phyloP scores from a whole-genome alignment of 2,329 filamentous ascomycete species.

The Alternaria sp. region DNA sequence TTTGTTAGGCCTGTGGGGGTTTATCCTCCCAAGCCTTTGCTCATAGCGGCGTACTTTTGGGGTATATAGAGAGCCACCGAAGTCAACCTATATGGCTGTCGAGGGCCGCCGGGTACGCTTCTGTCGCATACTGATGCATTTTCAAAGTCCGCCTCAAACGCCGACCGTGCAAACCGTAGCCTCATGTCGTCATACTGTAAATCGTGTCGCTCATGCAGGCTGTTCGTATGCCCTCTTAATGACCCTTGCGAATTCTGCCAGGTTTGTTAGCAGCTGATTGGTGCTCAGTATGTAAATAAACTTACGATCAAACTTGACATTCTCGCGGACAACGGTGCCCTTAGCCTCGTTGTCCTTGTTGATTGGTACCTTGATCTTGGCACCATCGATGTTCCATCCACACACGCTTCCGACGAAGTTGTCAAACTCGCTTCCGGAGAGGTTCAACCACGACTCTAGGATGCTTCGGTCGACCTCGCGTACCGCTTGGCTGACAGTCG shows the following conservation, averaged over 20 bases:
- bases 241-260: slow-evolving; percentile 46
- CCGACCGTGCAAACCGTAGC: slow-evolving; percentile 24
- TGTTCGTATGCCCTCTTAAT: slow-evolving; percentile 51
- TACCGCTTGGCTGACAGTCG: slow-evolving; percentile 86
- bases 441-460: slow-evolving; percentile 61
- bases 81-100: slow-evolving; percentile 20
- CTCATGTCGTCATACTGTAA: slow-evolving; percentile 21
- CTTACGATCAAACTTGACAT: slow-evolving; percentile 84
- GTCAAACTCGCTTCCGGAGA: slow-evolving; percentile 58
- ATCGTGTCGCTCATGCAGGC: slow-evolving; percentile 41
- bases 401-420: slow-evolving; percentile 65
- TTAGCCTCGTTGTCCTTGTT: slow-evolving; percentile 94
- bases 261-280: slow-evolving; percentile 21
- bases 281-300: slow-evolving; percentile 2
- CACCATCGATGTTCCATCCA: slow-evolving; percentile 81
- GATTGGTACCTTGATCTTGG: slow-evolving; percentile 76
- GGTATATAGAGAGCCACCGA: slow-evolving; percentile 26
- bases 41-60: slow-evolving; percentile 23
- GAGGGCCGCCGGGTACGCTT: slow-evolving; percentile 13
- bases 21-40: slow-evolving; percentile 5
- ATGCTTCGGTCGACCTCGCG: slow-evolving; percentile 69
- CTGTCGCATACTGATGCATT: slow-evolving; percentile 17
- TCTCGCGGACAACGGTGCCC: slow-evolving; percentile 93
- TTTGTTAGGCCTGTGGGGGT: background rate
- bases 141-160: slow-evolving; percentile 23